phyloP scores from a whole-genome alignment of 495 filamentous ascomycete genomes.

The Penicillium psychrofluorescens region DNA sequence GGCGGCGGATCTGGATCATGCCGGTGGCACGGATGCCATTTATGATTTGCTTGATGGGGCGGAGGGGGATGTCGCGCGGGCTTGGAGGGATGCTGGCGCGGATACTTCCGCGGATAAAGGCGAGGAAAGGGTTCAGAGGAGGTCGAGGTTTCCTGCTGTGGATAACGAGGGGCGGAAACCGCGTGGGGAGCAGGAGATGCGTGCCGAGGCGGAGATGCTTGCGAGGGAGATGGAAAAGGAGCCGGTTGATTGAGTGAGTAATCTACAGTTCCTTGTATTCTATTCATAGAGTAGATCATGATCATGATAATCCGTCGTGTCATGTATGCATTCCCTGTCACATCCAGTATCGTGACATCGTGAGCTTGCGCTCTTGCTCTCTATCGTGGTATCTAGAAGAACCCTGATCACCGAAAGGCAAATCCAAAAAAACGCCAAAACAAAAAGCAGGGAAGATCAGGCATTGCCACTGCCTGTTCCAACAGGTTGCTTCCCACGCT shows the following conservation, averaged over 20 bases:
- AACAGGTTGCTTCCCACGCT: conserved; percentile 70
- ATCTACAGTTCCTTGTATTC: not conserved
- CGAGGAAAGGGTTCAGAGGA: conserved; percentile 11
- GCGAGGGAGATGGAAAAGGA: conserved; percentile 34
- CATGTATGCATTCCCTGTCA: too few species aligned
- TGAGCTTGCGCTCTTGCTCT: too few species aligned
- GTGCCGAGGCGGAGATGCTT: conserved; percentile 54
- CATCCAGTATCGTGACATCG: too few species aligned
- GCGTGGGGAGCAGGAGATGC: conserved; percentile 71
- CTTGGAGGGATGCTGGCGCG: conserved; percentile 15
- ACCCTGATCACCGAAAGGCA: not conserved
- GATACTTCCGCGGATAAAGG: not conserved
- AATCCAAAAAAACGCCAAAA: conserved; percentile 3
- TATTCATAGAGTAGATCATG: too few species aligned
- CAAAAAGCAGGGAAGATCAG: not conserved
- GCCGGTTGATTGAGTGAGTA: conserved; percentile 11
- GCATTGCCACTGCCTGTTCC: conserved; percentile 2
- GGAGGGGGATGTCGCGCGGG: conserved; percentile 70
- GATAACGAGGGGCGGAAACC: conserved; percentile 66
- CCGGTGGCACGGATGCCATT: conserved; percentile 54
- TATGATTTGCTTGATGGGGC: conserved; percentile 80
- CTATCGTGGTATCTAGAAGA: too few species aligned
- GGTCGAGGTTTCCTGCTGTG: conserved; percentile 44
- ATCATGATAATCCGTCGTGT: too few species aligned
- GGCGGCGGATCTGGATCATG: conserved; percentile 43